phyloP scores from a whole-genome alignment of 2,329 filamentous ascomycete genomes.

The Colletotrichum noveboracense region DNA sequence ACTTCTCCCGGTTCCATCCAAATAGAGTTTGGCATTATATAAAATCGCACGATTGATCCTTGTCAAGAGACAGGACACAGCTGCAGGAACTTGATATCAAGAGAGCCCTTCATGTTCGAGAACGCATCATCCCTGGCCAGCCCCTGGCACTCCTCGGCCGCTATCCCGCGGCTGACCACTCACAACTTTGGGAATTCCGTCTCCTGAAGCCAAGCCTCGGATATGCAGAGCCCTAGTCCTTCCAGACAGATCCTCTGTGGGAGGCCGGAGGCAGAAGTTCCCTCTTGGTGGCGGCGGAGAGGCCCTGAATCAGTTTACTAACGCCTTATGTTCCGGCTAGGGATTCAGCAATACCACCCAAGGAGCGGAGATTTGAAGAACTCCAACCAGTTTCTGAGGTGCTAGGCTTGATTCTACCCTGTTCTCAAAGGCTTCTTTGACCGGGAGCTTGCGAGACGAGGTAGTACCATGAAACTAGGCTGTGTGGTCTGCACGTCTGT shows the following conservation, averaged over 20 bases:
- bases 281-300: background rate
- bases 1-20: background rate
- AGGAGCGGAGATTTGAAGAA: background rate
- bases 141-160: background rate
- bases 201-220: background rate
- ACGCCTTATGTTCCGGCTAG: background rate
- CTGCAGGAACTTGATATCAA: background rate
- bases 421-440: background rate
- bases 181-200: background rate
- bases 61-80: background rate
- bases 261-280: background rate
- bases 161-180: background rate
- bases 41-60: background rate
- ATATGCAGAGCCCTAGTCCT: background rate
- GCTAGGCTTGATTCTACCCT: background rate
- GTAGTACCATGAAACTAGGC: background rate
- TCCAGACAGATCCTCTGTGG: background rate
- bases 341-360: background rate
- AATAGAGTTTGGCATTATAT: background rate
- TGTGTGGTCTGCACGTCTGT: background rate
- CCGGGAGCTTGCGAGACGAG: background rate
- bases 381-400: background rate
- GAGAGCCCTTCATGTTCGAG: background rate
- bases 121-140: background rate
- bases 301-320: background rate